Percentiles rank a stretch among this genome's conserved stretches.
Evolutionary conservation across 805 yeast genomes (phyloP).

Genomic region (Candida easanensis): DNA sequence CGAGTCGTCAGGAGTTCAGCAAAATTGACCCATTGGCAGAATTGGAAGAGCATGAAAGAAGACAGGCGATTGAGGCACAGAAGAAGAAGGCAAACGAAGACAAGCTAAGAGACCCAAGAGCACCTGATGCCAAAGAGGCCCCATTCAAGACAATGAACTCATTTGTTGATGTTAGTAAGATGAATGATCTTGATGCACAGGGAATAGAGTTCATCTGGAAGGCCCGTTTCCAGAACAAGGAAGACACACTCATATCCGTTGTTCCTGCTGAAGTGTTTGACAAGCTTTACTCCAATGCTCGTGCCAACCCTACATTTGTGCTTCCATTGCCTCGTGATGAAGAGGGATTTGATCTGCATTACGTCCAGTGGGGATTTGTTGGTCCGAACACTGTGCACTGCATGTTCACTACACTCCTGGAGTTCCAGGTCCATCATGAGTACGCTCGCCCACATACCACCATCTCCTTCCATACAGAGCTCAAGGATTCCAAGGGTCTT

Average conservation of each 20-base stretch:
- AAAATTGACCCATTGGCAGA: slow-evolving; percentile 69
- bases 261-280: slow-evolving; percentile 57
- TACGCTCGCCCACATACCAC: slow-evolving; percentile 96
- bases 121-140: slow-evolving; percentile 35
- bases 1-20: slow-evolving; percentile 52
- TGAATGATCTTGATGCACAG: slow-evolving; percentile 48
- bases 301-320: slow-evolving; percentile 77
- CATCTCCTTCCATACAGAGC: slow-evolving; percentile 79
- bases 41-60: slow-evolving; percentile 52
- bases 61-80: slow-evolving; percentile 29
- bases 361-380: slow-evolving; percentile 89
- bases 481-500: slow-evolving; percentile 53
- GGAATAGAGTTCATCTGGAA: slow-evolving; percentile 87
- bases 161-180: slow-evolving; percentile 67
- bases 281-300: slow-evolving; percentile 62
- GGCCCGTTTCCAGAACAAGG: slow-evolving; percentile 69
- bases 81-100: slow-evolving; percentile 23
- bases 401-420: slow-evolving; percentile 86
- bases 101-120: slow-evolving; percentile 35
- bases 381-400: slow-evolving; percentile 85
- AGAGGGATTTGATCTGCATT: slow-evolving; percentile 74
- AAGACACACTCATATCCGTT: slow-evolving; percentile 62
- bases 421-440: slow-evolving; percentile 85
- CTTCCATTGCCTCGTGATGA: slow-evolving; percentile 76
- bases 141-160: slow-evolving; percentile 75